phyloP scores from a whole-genome alignment of 164 flowering plant species.

The Berberis vulgaris region DNA sequence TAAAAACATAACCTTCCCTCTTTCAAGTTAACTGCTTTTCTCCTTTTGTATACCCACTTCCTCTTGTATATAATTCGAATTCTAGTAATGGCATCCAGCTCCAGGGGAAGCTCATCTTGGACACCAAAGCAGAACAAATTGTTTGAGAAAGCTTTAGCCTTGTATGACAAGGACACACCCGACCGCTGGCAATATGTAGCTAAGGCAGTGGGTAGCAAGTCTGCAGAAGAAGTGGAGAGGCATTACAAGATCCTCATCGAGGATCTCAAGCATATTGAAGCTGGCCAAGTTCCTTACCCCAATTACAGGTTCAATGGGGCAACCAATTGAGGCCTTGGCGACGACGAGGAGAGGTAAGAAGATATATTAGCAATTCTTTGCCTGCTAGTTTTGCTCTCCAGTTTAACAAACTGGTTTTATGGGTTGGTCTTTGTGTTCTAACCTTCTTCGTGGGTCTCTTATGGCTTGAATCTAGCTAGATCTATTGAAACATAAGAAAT shows the following conservation, averaged over 20 bases:
- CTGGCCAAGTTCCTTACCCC: constrained; percentile 57
- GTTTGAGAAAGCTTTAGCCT: constrained; percentile 66
- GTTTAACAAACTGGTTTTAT: no score
- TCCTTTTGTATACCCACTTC: neutral
- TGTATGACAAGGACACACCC: constrained; percentile 52
- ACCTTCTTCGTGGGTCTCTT: no score
- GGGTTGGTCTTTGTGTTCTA: no score
- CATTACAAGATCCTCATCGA: constrained; percentile 54
- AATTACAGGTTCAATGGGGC: constrained; percentile 27
- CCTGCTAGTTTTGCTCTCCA: neutral
- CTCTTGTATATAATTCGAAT: neutral
- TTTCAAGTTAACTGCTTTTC: neutral
- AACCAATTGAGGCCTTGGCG: constrained; percentile 7
- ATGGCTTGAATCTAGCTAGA: no score
- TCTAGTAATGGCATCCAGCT: constrained; percentile 28
- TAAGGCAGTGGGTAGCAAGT: constrained; percentile 54
- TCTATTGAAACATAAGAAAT: no score
- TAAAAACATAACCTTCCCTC: no score
- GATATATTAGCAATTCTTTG: neutral
- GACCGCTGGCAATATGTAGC: constrained; percentile 69
- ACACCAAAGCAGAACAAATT: constrained; percentile 55
- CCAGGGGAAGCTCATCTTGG: constrained; percentile 35
- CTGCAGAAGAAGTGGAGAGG: constrained; percentile 62
- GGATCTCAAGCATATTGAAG: constrained; percentile 52
- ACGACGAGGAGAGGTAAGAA: constrained; percentile 30